Conservation (phyloP, 139 green algal genomes). For the Helicosporidium sp. region DNA sequence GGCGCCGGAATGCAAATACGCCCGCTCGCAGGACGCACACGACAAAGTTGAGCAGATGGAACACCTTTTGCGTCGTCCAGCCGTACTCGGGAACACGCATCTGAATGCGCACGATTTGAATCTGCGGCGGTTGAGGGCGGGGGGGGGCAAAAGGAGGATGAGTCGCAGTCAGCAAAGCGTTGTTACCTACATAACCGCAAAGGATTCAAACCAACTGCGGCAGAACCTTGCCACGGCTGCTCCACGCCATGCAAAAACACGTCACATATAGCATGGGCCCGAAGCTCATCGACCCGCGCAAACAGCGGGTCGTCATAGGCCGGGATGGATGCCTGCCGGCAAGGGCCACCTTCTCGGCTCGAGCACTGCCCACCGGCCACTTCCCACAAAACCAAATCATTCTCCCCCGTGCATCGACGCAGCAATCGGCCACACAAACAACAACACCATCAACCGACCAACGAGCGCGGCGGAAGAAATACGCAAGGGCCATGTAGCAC, state of each 20-base stretch:
- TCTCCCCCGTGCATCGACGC: too few species aligned
- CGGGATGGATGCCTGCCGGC: too few species aligned
- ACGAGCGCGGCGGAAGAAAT: not conserved
- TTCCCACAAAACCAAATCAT: too few species aligned
- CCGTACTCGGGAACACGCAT: slow-evolving; percentile 84
- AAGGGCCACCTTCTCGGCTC: too few species aligned
- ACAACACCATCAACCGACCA: not conserved
- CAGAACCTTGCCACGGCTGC: not conserved
- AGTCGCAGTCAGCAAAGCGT: too few species aligned
- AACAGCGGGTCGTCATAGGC: too few species aligned
- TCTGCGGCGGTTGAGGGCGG: slow-evolving; percentile 14
- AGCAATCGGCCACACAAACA: too few species aligned
- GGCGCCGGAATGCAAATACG: slow-evolving; percentile 52
- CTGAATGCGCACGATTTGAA: slow-evolving; percentile 78
- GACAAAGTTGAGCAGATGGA: slow-evolving; percentile 90
- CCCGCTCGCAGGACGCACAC: slow-evolving; percentile 45
- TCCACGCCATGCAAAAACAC: not conserved
- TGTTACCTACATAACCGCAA: too few species aligned
- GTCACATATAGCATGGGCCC: not conserved
- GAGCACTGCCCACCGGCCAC: too few species aligned
- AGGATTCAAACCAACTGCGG: not conserved
- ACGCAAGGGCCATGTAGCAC: not conserved
- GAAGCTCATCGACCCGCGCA: not conserved
- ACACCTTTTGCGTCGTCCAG: slow-evolving; percentile 99
- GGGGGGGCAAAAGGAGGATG: too few species aligned